Conservation (phyloP, 495 filamentous ascomycete species). For the Delitschia confertaspora region DNA sequence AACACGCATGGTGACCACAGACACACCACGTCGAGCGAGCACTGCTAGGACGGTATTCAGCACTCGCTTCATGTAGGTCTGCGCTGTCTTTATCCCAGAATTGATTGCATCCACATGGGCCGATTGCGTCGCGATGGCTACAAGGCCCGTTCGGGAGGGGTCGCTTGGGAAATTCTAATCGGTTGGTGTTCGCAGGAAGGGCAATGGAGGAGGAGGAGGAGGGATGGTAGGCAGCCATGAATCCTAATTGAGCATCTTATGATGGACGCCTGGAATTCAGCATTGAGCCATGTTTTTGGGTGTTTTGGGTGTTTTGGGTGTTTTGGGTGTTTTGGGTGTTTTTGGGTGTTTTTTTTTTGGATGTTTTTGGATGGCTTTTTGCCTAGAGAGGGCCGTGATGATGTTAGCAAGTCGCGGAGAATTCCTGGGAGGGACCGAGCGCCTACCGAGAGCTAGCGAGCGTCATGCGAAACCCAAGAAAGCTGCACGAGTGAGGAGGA, state of each 20-base stretch:
- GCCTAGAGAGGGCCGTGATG: constrained; percentile 4
- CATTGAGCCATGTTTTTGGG: constrained; percentile 14
- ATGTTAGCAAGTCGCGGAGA: constrained; percentile 8
- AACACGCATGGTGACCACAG: constrained; percentile 66
- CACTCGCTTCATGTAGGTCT: constrained; percentile 25
- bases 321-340: no score
- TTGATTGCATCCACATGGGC: constrained; percentile 54
- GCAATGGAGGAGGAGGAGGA: not conserved
- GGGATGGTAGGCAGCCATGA: constrained; percentile 19
- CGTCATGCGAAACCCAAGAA: no score
- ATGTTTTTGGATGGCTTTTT: no score
- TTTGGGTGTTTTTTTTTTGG: no score
- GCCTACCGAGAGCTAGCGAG: constrained; percentile 10
- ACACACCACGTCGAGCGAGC: constrained; percentile 50
- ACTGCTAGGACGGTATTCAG: constrained; percentile 27
- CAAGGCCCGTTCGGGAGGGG: constrained; percentile 44
- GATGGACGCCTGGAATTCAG: constrained; percentile 9
- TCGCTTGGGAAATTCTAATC: constrained; percentile 2
- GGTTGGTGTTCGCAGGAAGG: constrained; percentile 1
- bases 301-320: no score
- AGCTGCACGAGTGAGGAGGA: not conserved
- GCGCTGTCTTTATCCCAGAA: constrained; percentile 48
- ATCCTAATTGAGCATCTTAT: constrained; percentile 23
- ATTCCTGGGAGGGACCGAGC: constrained; percentile 8
- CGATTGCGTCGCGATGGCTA: constrained; percentile 50